These are phyloP conservation scores for Macrophomina phaseolina DNA, from an alignment of 2,329 filamentous ascomycete species.

Conservation along the genomic window DNA sequence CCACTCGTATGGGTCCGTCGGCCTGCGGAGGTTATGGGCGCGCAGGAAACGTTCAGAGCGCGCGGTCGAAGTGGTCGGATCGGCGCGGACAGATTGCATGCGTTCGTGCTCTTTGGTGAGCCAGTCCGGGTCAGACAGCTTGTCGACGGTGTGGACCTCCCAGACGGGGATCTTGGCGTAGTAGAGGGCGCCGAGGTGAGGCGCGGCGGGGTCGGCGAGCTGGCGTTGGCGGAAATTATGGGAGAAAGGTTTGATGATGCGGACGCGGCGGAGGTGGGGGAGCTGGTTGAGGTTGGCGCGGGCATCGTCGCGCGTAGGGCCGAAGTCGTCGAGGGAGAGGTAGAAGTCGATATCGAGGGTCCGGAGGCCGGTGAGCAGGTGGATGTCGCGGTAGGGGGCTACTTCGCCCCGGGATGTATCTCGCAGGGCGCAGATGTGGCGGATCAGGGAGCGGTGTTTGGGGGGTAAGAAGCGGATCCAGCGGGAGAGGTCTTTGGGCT, in stretches of 20 bases:
- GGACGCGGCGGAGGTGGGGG: background rate
- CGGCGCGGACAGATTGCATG: background rate
- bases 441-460: background rate
- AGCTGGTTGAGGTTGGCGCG: background rate
- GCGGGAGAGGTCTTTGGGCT: constrained; percentile 31
- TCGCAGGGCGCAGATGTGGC: background rate
- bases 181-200: too few species aligned
- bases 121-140: too few species aligned
- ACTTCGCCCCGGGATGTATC: too few species aligned
- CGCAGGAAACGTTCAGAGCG: too few species aligned
- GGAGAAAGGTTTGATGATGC: too few species aligned
- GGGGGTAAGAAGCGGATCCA: constrained; percentile 29
- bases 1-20: too few species aligned
- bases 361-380: background rate
- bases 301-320: background rate
- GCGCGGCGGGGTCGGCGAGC: too few species aligned
- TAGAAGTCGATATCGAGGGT: background rate
- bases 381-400: background rate
- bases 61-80: background rate
- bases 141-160: too few species aligned
- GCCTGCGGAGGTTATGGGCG: too few species aligned
- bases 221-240: too few species aligned
- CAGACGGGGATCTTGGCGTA: too few species aligned
- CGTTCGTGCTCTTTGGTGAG: too few species aligned
- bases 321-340: background rate